phyloP scores from a whole-genome alignment of 1,284 basidiomycete species.

The Mrakiaceae sp. region DNA sequence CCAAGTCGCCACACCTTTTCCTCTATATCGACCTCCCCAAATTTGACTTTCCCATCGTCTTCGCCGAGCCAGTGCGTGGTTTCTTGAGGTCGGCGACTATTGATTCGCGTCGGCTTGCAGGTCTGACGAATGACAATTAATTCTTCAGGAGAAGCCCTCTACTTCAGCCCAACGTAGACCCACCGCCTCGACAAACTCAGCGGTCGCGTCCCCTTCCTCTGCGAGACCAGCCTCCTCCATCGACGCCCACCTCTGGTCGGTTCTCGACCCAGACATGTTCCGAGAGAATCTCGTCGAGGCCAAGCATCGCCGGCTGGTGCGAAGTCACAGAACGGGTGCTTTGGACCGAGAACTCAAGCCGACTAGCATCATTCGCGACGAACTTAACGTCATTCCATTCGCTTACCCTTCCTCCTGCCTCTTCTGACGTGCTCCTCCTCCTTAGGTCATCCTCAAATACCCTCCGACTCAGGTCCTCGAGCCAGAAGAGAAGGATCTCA shows the following conservation, averaged over 20 bases:
- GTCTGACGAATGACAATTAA: background rate
- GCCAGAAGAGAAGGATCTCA: constrained; percentile 85
- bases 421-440: background rate
- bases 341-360: constrained; percentile 94
- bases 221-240: constrained; percentile 26
- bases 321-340: constrained; percentile 87
- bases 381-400: constrained; percentile 59
- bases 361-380: constrained; percentile 86
- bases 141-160: too few species aligned
- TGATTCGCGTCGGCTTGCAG: background rate
- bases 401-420: background rate
- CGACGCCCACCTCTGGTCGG: constrained; percentile 52
- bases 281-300: constrained; percentile 94
- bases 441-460: constrained; percentile 76
- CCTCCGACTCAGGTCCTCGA: constrained; percentile 79
- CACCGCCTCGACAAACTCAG: background rate
- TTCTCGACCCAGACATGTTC: constrained; percentile 80
- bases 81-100: too few species aligned
- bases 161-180: too few species aligned
- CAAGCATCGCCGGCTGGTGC: constrained; percentile 86
- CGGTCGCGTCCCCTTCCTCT: constrained; percentile 19
- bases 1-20: constrained; percentile 78
- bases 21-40: constrained; percentile 90
- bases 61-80: constrained; percentile 59
- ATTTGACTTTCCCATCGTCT: constrained; percentile 98